These are phyloP conservation scores for Adiantum capillusveneris DNA, from an alignment of 75 land plant genomes.

Conservation along the genomic window DNA sequence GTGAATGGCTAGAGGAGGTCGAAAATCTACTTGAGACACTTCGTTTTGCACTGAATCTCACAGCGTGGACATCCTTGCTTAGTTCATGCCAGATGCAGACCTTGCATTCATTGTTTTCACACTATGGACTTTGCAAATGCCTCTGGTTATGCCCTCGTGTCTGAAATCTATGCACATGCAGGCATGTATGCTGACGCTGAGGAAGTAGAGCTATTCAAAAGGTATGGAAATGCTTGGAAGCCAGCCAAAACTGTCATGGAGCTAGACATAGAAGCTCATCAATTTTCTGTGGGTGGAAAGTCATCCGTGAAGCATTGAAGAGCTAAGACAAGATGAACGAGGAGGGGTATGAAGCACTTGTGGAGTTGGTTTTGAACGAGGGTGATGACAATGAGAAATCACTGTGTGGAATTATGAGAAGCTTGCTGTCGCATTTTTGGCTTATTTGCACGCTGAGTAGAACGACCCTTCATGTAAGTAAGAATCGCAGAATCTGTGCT, in stretches of 20 bases:
- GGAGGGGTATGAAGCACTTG: constrained; percentile 30
- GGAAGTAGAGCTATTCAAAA: constrained; percentile 24
- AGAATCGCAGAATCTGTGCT: constrained; percentile 40
- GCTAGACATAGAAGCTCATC: constrained; percentile 25
- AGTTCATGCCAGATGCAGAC: constrained; percentile 33
- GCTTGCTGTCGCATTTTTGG: constrained; percentile 39
- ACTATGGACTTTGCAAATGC: constrained; percentile 24
- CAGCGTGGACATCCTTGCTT: constrained; percentile 33
- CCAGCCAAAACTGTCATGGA: constrained; percentile 38
- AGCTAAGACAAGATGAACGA: constrained; percentile 28
- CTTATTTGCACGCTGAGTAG: constrained; percentile 30
- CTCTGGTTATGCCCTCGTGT: constrained; percentile 43
- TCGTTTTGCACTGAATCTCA: constrained; percentile 33
- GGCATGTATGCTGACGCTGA: constrained; percentile 25
- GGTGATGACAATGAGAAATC: constrained; percentile 39
- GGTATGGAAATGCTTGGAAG: constrained; percentile 25
- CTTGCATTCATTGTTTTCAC: constrained; percentile 18
- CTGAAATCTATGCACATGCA: constrained; percentile 35
- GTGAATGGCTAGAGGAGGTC: constrained; percentile 31
- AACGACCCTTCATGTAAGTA: constrained; percentile 28
- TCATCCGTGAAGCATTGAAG: constrained; percentile 15
- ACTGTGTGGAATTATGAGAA: constrained; percentile 29
- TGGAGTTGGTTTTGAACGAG: constrained; percentile 20
- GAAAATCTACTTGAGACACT: constrained; percentile 32
- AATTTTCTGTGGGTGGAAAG: constrained; percentile 40